Evolutionary conservation across 805 yeast species (phyloP).

Genomic region (Starmerella geochares): DNA sequence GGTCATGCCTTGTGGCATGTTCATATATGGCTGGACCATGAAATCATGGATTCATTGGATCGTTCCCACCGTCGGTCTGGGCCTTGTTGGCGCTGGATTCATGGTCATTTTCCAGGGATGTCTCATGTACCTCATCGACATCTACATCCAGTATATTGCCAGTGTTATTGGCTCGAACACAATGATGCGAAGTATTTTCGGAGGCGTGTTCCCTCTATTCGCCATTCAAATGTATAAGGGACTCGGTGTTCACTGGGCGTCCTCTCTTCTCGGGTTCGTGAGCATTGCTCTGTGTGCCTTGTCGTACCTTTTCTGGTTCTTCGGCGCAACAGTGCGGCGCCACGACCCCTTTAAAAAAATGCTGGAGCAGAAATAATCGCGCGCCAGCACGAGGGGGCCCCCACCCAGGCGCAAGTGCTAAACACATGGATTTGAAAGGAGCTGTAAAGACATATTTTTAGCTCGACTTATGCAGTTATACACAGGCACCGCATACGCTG

Average conservation of each 20-base stretch:
- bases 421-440: too few species aligned
- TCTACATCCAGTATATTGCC: constrained; percentile 49
- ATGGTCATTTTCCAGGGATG: constrained; percentile 51
- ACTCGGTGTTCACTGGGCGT: constrained; percentile 47
- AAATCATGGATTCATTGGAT: constrained; percentile 39
- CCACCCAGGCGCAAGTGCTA: too few species aligned
- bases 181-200: constrained; percentile 46
- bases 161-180: constrained; percentile 54
- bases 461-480: neutral
- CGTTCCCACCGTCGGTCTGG: constrained; percentile 49
- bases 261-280: constrained; percentile 41
- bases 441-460: too few species aligned
- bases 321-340: constrained; percentile 34
- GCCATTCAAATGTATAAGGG: constrained; percentile 49
- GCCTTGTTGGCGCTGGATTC: constrained; percentile 44
- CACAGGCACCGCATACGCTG: too few species aligned
- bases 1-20: constrained; percentile 45
- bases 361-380: neutral
- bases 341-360: constrained; percentile 22
- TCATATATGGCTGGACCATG: constrained; percentile 57
- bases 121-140: constrained; percentile 52
- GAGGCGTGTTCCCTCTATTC: constrained; percentile 55
- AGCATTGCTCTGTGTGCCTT: constrained; percentile 38
- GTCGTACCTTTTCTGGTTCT: constrained; percentile 44
- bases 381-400: too few species aligned